Evolutionary conservation across 73 alveolate genomes (phyloP).

Genomic region (Paramecium bursaria): DNA sequence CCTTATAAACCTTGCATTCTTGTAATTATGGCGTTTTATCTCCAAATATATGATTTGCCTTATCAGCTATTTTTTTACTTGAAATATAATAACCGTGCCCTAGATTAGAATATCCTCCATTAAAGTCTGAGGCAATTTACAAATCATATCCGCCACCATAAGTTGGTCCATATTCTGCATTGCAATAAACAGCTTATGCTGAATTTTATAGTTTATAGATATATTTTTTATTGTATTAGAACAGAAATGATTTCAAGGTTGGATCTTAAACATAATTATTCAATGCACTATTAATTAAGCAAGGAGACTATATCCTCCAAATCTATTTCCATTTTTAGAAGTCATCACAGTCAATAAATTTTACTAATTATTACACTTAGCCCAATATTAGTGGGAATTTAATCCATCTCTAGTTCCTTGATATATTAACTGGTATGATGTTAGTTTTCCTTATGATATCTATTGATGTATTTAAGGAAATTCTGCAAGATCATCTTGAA

Average conservation of each 20-base stretch:
- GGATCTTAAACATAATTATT: not conserved
- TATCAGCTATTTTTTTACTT: not conserved
- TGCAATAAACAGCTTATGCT: not conserved
- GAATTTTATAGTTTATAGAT: constrained; percentile 4
- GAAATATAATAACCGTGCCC: not conserved
- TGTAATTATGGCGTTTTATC: constrained; percentile 21
- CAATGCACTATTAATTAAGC: not conserved
- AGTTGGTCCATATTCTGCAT: not conserved
- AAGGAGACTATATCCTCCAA: constrained; percentile 28
- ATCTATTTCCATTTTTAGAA: constrained; percentile 3
- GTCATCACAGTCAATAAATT: constrained; percentile 14
- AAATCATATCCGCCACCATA: constrained; percentile 24
- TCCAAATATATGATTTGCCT: constrained; percentile 11
- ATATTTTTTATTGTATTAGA: constrained; percentile 14
- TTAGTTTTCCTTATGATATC: too few relatives aligned
- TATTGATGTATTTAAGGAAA: too few relatives aligned
- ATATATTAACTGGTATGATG: not conserved
- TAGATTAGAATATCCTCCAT: not conserved
- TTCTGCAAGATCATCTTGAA: too few relatives aligned
- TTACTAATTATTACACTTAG: not conserved
- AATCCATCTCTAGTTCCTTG: constrained; percentile 12
- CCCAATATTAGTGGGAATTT: not conserved
- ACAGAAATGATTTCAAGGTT: constrained; percentile 14
- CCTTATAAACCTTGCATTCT: not conserved
- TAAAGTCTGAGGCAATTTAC: not conserved